Evolutionary conservation across 176 grass and related monocot genomes (phyloP).

Genomic region (Bromus sterilis): DNA sequence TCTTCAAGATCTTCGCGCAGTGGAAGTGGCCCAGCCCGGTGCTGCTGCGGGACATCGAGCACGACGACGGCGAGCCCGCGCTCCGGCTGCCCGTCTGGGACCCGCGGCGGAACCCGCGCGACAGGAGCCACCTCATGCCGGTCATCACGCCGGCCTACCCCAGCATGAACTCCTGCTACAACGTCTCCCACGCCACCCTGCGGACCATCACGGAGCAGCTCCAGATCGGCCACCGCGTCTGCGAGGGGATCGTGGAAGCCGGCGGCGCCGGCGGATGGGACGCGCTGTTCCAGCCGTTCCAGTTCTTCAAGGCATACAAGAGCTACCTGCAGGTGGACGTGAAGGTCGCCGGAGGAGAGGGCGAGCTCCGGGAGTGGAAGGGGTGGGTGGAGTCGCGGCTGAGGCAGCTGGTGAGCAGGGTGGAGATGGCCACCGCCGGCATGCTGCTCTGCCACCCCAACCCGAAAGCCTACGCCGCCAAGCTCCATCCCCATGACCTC

Average conservation of each 20-base stretch:
- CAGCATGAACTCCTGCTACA: constrained; percentile 38
- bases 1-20: constrained; percentile 59
- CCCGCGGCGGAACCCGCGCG: constrained; percentile 18
- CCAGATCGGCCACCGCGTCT: constrained; percentile 33
- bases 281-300: constrained; percentile 48
- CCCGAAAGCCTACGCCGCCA: constrained; percentile 44
- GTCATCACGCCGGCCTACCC: neutral
- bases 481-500: constrained; percentile 10
- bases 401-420: constrained; percentile 59
- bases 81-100: constrained; percentile 80
- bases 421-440: constrained; percentile 56
- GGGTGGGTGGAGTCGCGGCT: constrained; percentile 86
- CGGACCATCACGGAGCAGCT: constrained; percentile 73
- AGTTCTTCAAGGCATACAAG: constrained; percentile 74
- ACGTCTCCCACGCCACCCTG: constrained; percentile 56
- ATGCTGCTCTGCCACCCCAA: constrained; percentile 73
- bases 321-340: constrained; percentile 75
- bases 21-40: constrained; percentile 74
- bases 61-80: constrained; percentile 17
- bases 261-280: constrained; percentile 32
- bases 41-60: constrained; percentile 54
- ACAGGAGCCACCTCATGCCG: neutral
- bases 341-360: constrained; percentile 33
- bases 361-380: constrained; percentile 64
- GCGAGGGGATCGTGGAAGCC: constrained; percentile 46